Conservation (phyloP, 345 rosid genomes). For the Crucihimalaya himalaica region DNA sequence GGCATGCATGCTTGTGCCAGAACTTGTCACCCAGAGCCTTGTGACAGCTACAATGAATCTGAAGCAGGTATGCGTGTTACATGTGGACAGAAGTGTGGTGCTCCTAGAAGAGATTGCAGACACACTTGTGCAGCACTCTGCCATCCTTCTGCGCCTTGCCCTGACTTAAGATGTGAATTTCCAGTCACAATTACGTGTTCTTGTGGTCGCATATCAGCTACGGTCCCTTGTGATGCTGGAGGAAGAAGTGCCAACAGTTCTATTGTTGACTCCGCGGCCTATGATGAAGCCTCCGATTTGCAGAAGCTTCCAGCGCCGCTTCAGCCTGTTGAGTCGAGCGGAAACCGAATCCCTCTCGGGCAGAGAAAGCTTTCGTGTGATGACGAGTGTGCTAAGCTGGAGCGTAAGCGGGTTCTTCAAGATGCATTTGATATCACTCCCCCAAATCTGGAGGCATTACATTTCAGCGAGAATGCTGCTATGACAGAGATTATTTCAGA, state of each 20-base stretch:
- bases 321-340: constrained; percentile 65
- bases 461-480: constrained; percentile 78
- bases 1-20: constrained; percentile 94
- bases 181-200: constrained; percentile 77
- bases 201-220: constrained; percentile 73
- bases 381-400: constrained; percentile 85
- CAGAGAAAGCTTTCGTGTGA: constrained; percentile 90
- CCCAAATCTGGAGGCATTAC: constrained; percentile 78
- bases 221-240: constrained; percentile 92
- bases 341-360: constrained; percentile 69
- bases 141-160: constrained; percentile 85
- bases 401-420: constrained; percentile 87
- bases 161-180: constrained; percentile 78
- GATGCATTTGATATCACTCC: constrained; percentile 87
- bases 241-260: constrained; percentile 52
- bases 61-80: constrained; percentile 57
- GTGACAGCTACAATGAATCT: constrained; percentile 51
- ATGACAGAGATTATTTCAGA: constrained; percentile 75
- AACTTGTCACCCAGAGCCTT: constrained; percentile 77
- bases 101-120: constrained; percentile 90
- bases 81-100: constrained; percentile 95
- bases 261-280: constrained; percentile 43
- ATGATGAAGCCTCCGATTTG: constrained; percentile 68
- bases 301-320: constrained; percentile 71
- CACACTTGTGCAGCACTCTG: constrained; percentile 82